Percentiles rank a stretch among this genome's conserved stretches.
These are phyloP conservation scores for Hypocreales sp. DNA, from an alignment of 2,329 filamentous ascomycete species.

Conservation along the genomic window DNA sequence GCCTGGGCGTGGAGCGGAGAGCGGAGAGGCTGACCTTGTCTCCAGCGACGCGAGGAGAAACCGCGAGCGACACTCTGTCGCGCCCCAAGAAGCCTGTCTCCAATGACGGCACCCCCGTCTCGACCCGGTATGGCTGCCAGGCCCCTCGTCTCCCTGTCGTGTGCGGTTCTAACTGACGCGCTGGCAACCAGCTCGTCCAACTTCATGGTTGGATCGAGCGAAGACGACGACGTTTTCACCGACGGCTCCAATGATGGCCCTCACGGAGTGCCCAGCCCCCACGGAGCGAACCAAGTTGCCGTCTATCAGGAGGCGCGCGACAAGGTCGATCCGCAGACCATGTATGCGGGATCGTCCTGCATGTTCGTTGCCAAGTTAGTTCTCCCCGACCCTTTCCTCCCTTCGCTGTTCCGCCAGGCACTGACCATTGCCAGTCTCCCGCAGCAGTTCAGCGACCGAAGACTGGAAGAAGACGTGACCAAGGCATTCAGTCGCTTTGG, in stretches of 20 bases:
- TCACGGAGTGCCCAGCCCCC: neutral
- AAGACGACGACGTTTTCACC: slow-evolving; percentile 8
- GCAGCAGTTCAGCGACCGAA: slow-evolving; percentile 29
- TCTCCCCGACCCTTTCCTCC: slow-evolving; percentile 4
- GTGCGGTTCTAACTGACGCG: neutral
- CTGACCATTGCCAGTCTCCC: slow-evolving; percentile 27
- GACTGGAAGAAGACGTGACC: slow-evolving; percentile 36
- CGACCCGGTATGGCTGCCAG: slow-evolving; percentile 4
- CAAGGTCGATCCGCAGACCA: slow-evolving; percentile 30
- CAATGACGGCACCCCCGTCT: slow-evolving; percentile 3
- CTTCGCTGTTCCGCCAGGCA: neutral
- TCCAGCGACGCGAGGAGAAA: neutral
- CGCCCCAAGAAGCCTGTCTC: slow-evolving; percentile 3
- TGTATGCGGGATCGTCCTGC: slow-evolving; percentile 39
- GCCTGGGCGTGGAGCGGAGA: neutral
- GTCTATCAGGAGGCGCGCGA: slow-evolving; percentile 2
- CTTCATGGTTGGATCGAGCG: slow-evolving; percentile 6
- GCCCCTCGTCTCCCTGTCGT: neutral
- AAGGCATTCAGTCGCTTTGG: slow-evolving; percentile 37
- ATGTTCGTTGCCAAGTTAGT: slow-evolving; percentile 53
- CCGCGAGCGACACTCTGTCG: slow-evolving; percentile 1
- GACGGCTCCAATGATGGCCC: slow-evolving; percentile 1
- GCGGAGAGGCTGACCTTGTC: neutral
- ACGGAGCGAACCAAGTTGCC: neutral
- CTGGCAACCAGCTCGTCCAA: slow-evolving; percentile 2